Evolutionary conservation across 2,329 filamentous ascomycete genomes (phyloP).

Genomic region (Curvularia sp.): DNA sequence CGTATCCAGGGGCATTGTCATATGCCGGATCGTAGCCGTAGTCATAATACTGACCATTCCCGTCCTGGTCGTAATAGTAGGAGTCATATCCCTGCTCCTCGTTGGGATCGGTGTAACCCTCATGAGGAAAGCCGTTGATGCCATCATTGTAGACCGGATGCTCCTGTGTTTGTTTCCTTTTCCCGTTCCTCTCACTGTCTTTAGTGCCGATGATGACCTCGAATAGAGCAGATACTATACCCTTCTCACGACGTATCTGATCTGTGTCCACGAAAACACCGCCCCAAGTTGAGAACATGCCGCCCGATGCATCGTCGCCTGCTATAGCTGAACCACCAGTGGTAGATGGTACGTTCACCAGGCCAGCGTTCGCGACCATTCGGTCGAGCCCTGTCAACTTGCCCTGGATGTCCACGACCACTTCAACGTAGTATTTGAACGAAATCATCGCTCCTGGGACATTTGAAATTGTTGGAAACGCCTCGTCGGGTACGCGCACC

Average conservation of each 20-base stretch:
- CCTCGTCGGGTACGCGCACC: slow-evolving; percentile 85
- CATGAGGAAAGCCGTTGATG: slow-evolving; percentile 33
- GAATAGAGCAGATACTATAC: slow-evolving; percentile 85
- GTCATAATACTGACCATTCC: slow-evolving; percentile 43
- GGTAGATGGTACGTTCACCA: slow-evolving; percentile 56
- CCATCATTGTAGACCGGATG: slow-evolving; percentile 19
- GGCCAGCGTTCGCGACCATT: slow-evolving; percentile 62
- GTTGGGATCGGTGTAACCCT: slow-evolving; percentile 23
- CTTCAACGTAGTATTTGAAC: slow-evolving; percentile 92
- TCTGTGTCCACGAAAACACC: slow-evolving; percentile 86
- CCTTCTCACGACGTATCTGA: slow-evolving; percentile 83
- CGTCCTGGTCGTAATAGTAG: slow-evolving; percentile 42
- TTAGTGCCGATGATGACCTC: slow-evolving; percentile 86
- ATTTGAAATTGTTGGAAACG: slow-evolving; percentile 87
- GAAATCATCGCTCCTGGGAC: slow-evolving; percentile 94
- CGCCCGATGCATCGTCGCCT: slow-evolving; percentile 50
- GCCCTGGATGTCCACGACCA: slow-evolving; percentile 89
- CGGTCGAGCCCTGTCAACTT: slow-evolving; percentile 79
- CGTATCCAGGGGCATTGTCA: slow-evolving; percentile 40
- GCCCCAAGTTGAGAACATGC: slow-evolving; percentile 62
- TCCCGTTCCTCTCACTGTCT: slow-evolving; percentile 69
- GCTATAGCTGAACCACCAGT: slow-evolving; percentile 49
- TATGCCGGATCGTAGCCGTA: slow-evolving; percentile 44
- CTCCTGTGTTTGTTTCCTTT: slow-evolving; percentile 48
- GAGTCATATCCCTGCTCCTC: slow-evolving; percentile 31